Evolutionary conservation across 805 yeast species (phyloP).

Genomic region (Candida germanica): DNA sequence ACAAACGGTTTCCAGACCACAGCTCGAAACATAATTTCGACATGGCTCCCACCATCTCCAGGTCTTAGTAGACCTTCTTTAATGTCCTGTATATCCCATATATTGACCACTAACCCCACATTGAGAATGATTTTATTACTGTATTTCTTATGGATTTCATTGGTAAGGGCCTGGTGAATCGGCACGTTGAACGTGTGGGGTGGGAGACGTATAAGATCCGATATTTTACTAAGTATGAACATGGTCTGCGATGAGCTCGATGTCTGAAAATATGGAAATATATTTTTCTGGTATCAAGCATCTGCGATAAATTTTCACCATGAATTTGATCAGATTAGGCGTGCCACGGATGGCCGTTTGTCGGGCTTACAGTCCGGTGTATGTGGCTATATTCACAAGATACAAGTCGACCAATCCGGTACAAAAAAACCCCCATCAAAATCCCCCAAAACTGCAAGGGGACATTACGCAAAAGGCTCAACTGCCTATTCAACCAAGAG

Average conservation of each 20-base stretch:
- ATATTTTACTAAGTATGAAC: slow-evolving; percentile 80
- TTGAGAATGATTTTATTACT: slow-evolving; percentile 82
- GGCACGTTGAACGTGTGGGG: slow-evolving; percentile 80
- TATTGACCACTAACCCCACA: slow-evolving; percentile 77
- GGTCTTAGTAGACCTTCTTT: slow-evolving; percentile 89
- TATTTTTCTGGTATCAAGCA: too few species aligned
- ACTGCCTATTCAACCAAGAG: slow-evolving; percentile 13
- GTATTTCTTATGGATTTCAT: slow-evolving; percentile 80
- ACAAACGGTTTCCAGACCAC: slow-evolving; percentile 90
- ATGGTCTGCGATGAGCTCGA: too few species aligned
- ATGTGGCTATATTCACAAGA: too few species aligned
- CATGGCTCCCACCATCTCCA: slow-evolving; percentile 89
- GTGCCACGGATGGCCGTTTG: not conserved
- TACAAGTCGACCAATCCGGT: slow-evolving; percentile 6
- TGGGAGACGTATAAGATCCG: slow-evolving; percentile 84
- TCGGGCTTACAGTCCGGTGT: slow-evolving; percentile 1
- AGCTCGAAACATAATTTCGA: slow-evolving; percentile 70
- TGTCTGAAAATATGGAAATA: too few species aligned
- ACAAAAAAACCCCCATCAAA: too few species aligned
- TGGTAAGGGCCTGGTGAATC: slow-evolving; percentile 66
- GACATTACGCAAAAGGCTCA: too few species aligned
- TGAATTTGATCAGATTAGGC: too few species aligned
- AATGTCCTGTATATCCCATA: slow-evolving; percentile 79
- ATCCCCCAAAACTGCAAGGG: too few species aligned
- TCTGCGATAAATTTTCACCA: slow-evolving; percentile 3